These are phyloP conservation scores for Globisporangium alternatum DNA, from an alignment of 352 stramenopile species.

Conservation along the genomic window DNA sequence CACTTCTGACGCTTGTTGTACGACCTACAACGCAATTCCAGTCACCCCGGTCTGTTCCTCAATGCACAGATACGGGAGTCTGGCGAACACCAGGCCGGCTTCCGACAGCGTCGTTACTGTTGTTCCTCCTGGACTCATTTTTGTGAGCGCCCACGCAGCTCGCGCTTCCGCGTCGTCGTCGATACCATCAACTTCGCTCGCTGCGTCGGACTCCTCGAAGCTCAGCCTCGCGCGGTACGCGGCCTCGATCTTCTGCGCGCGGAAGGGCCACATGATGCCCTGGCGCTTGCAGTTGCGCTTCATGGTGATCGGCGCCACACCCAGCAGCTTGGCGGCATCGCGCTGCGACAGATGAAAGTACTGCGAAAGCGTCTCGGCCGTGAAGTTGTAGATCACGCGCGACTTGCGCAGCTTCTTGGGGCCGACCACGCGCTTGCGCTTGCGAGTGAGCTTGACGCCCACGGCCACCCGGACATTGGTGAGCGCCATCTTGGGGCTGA, in stretches of 20 bases:
- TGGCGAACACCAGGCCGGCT: constrained; percentile 2
- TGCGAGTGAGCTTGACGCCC: background rate
- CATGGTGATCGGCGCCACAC: constrained; percentile 52
- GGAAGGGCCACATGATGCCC: constrained; percentile 60
- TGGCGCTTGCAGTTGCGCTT: constrained; percentile 60
- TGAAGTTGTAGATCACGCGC: constrained; percentile 49
- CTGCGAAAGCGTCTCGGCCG: constrained; percentile 36
- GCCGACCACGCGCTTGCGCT: background rate
- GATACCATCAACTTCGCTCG: background rate
- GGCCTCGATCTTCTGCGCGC: constrained; percentile 19
- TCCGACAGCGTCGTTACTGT: background rate
- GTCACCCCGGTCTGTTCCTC: background rate
- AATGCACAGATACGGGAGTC: constrained; percentile 4
- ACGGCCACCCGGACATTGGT: background rate
- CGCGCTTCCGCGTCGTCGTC: background rate
- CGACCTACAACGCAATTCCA: background rate
- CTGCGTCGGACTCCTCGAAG: background rate
- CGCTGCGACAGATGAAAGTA: constrained; percentile 57
- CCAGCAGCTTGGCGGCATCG: constrained; percentile 46
- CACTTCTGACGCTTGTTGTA: background rate
- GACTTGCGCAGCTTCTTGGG: constrained; percentile 28
- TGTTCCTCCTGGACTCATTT: background rate
- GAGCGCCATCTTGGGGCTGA: background rate
- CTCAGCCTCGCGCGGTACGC: background rate
- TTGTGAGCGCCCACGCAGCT: background rate